Conservation (phyloP, 2,329 filamentous ascomycete genomes). For the Fusarium miscanthi region DNA sequence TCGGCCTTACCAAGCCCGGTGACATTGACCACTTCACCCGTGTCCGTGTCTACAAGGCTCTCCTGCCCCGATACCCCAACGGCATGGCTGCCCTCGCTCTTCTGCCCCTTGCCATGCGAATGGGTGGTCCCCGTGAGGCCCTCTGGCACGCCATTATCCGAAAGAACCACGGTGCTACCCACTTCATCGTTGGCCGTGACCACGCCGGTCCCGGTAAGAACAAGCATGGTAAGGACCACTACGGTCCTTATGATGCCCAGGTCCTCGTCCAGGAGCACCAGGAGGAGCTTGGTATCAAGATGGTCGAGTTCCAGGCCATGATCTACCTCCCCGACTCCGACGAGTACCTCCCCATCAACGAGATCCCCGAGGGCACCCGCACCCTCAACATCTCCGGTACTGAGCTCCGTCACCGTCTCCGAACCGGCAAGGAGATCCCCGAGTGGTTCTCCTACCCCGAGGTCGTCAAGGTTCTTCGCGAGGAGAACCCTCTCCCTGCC, state of each 20-base stretch:
- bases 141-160: constrained; percentile 99
- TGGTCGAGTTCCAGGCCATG: constrained; percentile 99
- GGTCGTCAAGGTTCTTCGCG: constrained; percentile 94
- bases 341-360: constrained; percentile 93
- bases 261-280: constrained; percentile 96
- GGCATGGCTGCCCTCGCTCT: constrained; percentile 98
- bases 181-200: constrained; percentile 99
- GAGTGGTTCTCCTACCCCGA: constrained; percentile 99
- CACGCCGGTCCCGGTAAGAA: constrained; percentile 99
- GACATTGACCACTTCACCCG: constrained; percentile 99
- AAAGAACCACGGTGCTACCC: constrained; percentile 98
- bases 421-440: constrained; percentile 92
- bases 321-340: constrained; percentile 97
- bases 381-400: constrained; percentile 89
- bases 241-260: constrained; percentile 98
- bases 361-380: constrained; percentile 84
- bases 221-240: constrained; percentile 96
- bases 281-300: constrained; percentile 96
- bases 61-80: constrained; percentile 96
- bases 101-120: constrained; percentile 96
- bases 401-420: constrained; percentile 91
- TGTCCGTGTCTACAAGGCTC: constrained; percentile 97
- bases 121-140: constrained; percentile 97
- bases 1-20: constrained; percentile 97
- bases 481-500: constrained; percentile 92